These are phyloP conservation scores for Borovskyia barvae DNA, from an alignment of 208 protist species.

Conservation along the genomic window DNA sequence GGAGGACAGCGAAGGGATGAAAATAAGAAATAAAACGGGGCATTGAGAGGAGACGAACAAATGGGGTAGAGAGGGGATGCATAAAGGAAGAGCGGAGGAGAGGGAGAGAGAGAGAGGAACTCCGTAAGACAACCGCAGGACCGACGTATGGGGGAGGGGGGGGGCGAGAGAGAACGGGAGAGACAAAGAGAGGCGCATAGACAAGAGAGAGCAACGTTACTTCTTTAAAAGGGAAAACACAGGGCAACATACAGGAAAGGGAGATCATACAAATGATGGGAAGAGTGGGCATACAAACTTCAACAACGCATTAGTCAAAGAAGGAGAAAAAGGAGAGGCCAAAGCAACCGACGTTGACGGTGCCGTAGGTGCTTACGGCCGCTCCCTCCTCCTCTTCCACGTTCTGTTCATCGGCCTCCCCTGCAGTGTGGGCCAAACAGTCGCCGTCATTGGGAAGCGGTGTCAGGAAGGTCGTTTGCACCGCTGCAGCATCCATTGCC, in stretches of 20 bases:
- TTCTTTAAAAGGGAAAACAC: background rate
- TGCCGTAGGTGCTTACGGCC: conserved; percentile 15
- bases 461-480: too few species aligned
- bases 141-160: too few species aligned
- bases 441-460: too few species aligned
- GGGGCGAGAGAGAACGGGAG: too few species aligned
- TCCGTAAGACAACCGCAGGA: background rate
- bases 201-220: background rate
- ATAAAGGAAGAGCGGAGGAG: too few species aligned
- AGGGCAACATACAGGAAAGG: background rate
- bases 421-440: too few species aligned
- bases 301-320: conserved; percentile 20
- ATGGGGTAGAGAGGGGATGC: background rate
- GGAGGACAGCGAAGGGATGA: too few species aligned
- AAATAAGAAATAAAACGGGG: too few species aligned
- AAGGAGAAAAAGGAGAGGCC: conserved; percentile 57
- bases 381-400: conserved; percentile 8
- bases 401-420: too few species aligned
- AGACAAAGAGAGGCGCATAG: background rate
- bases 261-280: conserved; percentile 5
- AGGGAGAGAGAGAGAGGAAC: background rate
- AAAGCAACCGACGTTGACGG: conserved; percentile 60
- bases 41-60: too few species aligned
- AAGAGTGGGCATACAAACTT: conserved; percentile 1
- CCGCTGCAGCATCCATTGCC: too few species aligned